Evolutionary conservation across 139 green algal species (phyloP).

Genomic region (Picochlorum costavermella): DNA sequence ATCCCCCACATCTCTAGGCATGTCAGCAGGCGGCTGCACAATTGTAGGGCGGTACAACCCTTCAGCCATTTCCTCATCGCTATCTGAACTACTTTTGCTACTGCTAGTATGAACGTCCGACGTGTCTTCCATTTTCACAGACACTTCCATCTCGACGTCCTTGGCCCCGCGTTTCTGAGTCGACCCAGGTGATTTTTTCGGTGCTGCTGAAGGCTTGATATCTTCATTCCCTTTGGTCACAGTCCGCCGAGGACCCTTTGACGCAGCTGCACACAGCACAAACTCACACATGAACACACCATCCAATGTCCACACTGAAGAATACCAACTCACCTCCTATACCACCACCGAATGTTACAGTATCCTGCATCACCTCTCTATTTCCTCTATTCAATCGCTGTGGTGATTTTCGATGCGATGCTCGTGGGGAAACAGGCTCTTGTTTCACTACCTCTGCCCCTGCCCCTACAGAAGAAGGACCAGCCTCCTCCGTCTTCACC

Average conservation of each 20-base stretch:
- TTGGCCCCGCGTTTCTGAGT: neutral
- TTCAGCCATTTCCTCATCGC: neutral
- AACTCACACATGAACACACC: no score
- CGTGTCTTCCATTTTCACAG: neutral
- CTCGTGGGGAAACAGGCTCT: neutral
- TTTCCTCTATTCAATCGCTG: neutral
- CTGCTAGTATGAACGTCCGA: neutral
- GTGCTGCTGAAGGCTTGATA: neutral
- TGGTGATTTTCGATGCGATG: neutral
- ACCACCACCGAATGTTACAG: constrained; percentile 6
- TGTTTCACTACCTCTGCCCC: neutral
- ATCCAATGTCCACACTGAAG: neutral
- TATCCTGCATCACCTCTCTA: neutral
- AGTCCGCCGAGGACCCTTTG: neutral
- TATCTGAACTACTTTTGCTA: neutral
- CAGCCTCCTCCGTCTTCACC: neutral
- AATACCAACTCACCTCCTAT: constrained; percentile 6
- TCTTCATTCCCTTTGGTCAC: neutral
- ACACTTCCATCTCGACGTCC: neutral
- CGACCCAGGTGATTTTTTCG: no score
- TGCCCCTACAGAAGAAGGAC: neutral
- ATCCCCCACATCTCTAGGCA: neutral
- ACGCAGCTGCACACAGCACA: neutral
- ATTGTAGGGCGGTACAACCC: neutral
- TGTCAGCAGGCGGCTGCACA: neutral